These are phyloP conservation scores for Rhizopus delemar DNA, from an alignment of 371 early-diverging fungal species.

Conservation along the genomic window DNA sequence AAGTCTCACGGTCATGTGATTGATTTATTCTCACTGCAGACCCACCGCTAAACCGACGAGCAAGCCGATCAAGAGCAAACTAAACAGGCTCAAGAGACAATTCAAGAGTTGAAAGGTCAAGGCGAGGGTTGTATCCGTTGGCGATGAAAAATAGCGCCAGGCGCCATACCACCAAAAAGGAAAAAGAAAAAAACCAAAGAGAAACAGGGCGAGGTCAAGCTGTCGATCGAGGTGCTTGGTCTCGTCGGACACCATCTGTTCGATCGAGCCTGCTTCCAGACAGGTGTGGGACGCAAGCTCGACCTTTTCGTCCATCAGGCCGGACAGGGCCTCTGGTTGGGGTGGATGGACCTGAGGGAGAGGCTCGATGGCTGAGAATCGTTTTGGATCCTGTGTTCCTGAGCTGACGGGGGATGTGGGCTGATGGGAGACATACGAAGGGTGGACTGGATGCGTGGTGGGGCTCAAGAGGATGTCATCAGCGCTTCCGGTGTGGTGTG, in stretches of 20 bases:
- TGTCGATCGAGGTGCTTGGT: background rate
- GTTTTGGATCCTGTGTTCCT: background rate
- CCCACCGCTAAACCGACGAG: conserved; percentile 16
- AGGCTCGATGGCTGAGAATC: no score
- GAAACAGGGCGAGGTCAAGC: conserved; percentile 13
- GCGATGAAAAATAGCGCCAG: conserved; percentile 3
- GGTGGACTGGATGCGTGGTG: background rate
- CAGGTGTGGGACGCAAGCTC: background rate
- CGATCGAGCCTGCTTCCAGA: no score
- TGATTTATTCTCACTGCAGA: background rate
- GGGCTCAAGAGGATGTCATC: conserved; percentile 13
- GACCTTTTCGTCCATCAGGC: no score
- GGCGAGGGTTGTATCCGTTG: background rate
- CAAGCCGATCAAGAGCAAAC: conserved; percentile 19
- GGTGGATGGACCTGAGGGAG: no score
- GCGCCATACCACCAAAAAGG: conserved; percentile 32
- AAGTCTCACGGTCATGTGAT: no score
- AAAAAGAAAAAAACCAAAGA: conserved; percentile 31
- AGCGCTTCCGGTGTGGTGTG: conserved; percentile 18
- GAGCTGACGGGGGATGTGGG: no score
- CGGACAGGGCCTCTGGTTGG: no score
- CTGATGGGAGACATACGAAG: background rate
- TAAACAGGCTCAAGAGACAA: conserved; percentile 16
- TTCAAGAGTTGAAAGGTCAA: conserved; percentile 19
- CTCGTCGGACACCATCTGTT: background rate